A percentile compares a stretch with the other conserved stretches of the same genome.
Conservation (phyloP, 139 green algal species). For the Auxenochlorella protothecoides region DNA sequence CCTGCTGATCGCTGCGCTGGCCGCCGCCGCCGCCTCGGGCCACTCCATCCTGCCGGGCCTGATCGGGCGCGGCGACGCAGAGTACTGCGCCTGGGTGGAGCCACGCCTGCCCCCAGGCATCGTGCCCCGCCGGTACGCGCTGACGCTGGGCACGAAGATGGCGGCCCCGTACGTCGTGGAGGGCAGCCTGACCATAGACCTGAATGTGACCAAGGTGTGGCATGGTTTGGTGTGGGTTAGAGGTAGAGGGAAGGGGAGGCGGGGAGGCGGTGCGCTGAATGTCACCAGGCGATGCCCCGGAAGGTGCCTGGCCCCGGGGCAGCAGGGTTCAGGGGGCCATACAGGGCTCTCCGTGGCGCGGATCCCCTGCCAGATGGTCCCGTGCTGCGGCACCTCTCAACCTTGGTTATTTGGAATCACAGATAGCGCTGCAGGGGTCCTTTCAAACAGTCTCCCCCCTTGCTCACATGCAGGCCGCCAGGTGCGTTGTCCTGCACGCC, state of each 20-base stretch:
- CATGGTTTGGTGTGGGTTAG: background rate
- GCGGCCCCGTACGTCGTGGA: slow-evolving; percentile 13
- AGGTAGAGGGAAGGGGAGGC: background rate
- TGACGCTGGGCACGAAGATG: slow-evolving; percentile 34
- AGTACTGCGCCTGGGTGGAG: slow-evolving; percentile 30
- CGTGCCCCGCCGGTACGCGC: slow-evolving; percentile 36
- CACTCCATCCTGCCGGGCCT: slow-evolving; percentile 5
- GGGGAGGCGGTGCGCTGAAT: background rate
- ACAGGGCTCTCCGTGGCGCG: background rate
- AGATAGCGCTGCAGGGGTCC: too few relatives aligned
- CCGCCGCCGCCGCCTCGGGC: background rate
- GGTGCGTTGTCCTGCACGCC: slow-evolving; percentile 57
- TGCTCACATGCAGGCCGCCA: slow-evolving; percentile 1
- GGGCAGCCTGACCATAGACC: slow-evolving; percentile 23
- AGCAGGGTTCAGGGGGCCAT: background rate
- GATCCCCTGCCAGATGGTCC: too few relatives aligned
- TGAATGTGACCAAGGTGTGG: slow-evolving; percentile 14
- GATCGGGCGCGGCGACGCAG: background rate
- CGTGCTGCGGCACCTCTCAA: too few relatives aligned
- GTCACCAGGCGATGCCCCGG: background rate
- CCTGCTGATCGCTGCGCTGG: slow-evolving; percentile 1
- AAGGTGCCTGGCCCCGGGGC: too few relatives aligned
- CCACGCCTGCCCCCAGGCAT: slow-evolving; percentile 33
- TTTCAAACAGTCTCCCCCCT: too few relatives aligned
- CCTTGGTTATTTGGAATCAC: too few relatives aligned